Base-by-base conservation (phyloP, 2,329 filamentous ascomycete genomes). In the Nigrograna mackinnonii region DNA sequence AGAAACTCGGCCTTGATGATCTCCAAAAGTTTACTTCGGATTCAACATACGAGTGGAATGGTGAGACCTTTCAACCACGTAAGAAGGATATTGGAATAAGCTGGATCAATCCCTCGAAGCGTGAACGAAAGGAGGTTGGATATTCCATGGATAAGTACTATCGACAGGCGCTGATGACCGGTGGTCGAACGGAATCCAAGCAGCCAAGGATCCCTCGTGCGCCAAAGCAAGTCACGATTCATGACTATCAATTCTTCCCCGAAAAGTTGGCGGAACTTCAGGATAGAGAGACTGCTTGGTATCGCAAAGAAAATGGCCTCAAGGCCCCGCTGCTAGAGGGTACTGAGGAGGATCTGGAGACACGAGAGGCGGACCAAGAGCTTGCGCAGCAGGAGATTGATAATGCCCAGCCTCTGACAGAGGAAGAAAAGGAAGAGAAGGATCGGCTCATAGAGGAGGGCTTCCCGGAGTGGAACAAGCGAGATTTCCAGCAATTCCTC, bases 91-190 rank as follows among this genome's bases (percentile, higher is more conserved):
- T 96, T 50, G 90, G 89, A 36, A 81, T 96, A 52, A 91, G 79
- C 62, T 99, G 95, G 95, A 99, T 99, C 74, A 96, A 99, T 60
- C 95, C 94, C 2, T 85, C 92, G 13, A 99, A 99, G 78, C 91
- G 94, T 69, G 95, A 99, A 73, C 89, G 94, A 60, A 99, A 97
- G 70, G 92, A 97, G 64, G 91, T 96, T 66, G 91, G 90, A 4
- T 99, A 99, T 67, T 96, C 92, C 0, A 96, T 99, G 76, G 95
- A 99, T 68, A 95, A 96, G 69, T 99, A 99, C 73, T 99, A 97
- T 73, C 87, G 92, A 53, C 86, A 95, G 59, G 89, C 91, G 7
- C 81, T 99, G 62, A 87, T 88, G 57, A 94, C 89, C 39, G 84
- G 90, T 68, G 83, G 86, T 24, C 81, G 85, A 34, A 86, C 84